phyloP scores from a whole-genome alignment of 805 yeast genomes.

The Spathaspora sp. region DNA sequence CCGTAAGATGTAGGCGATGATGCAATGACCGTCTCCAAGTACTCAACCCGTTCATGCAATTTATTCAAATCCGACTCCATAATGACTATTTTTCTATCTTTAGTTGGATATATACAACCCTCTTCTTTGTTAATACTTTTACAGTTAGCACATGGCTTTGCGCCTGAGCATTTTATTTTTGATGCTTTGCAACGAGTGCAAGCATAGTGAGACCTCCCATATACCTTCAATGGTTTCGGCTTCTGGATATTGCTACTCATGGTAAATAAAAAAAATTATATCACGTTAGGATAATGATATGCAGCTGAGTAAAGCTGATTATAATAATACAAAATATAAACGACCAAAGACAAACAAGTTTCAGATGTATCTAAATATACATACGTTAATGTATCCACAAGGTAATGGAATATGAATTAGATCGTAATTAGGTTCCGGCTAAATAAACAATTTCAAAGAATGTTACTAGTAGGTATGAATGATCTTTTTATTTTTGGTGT shows the following conservation, averaged over 20 bases:
- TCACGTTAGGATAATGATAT: background rate
- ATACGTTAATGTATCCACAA: background rate
- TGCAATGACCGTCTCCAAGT: constrained; percentile 18
- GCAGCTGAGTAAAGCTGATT: background rate
- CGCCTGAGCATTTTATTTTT: constrained; percentile 41
- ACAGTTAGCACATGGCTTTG: constrained; percentile 40
- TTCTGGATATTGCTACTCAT: constrained; percentile 6
- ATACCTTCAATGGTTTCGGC: constrained; percentile 36
- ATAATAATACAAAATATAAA: background rate
- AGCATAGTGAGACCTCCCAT: constrained; percentile 41
- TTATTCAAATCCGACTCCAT: constrained; percentile 39
- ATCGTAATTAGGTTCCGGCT: background rate
- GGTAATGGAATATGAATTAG: background rate
- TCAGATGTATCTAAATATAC: background rate
- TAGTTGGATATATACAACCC: constrained; percentile 32
- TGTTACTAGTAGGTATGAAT: background rate
- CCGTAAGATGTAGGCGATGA: background rate
- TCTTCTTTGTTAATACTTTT: constrained; percentile 26
- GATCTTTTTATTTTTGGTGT: background rate
- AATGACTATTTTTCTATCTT: constrained; percentile 39
- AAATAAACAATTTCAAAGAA: background rate
- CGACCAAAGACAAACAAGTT: background rate
- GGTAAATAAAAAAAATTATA: background rate
- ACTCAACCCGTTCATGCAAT: constrained; percentile 28
- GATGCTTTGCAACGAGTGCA: constrained; percentile 39